These are phyloP conservation scores for Trichoderma gracile DNA, from an alignment of 2,329 filamentous ascomycete genomes.

Conservation along the genomic window DNA sequence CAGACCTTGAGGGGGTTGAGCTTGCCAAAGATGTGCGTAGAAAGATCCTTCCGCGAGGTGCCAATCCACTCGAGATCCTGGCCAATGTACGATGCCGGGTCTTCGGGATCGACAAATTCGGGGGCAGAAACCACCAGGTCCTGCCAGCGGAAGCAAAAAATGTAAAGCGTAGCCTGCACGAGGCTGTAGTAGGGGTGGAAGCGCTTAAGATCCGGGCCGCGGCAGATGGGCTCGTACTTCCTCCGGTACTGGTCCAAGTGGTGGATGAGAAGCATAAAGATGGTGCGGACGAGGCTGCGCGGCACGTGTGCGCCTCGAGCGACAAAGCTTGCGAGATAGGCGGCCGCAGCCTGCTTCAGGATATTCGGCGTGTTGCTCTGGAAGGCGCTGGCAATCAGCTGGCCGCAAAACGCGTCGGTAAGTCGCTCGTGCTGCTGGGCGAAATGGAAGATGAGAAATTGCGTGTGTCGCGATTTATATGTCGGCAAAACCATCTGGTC, in stretches of 20 bases:
- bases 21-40: slow-evolving; percentile 77
- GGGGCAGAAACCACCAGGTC: slow-evolving; percentile 71
- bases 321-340: slow-evolving; percentile 93
- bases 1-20: slow-evolving; percentile 96
- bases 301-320: slow-evolving; percentile 84
- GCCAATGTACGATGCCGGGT: slow-evolving; percentile 60
- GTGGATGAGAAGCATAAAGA: slow-evolving; percentile 75
- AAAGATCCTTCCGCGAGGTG: slow-evolving; percentile 71
- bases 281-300: slow-evolving; percentile 72
- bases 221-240: slow-evolving; percentile 71
- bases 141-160: slow-evolving; percentile 97
- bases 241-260: slow-evolving; percentile 76
- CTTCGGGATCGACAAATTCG: slow-evolving; percentile 62
- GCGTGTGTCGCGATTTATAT: slow-evolving; percentile 87
- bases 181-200: slow-evolving; percentile 86
- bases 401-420: slow-evolving; percentile 79
- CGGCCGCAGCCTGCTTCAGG: slow-evolving; percentile 78
- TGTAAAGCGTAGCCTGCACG: slow-evolving; percentile 87
- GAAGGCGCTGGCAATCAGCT: slow-evolving; percentile 55
- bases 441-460: slow-evolving; percentile 96
- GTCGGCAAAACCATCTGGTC: slow-evolving; percentile 84
- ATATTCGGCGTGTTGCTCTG: slow-evolving; percentile 69
- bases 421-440: slow-evolving; percentile 78
- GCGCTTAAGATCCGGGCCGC: slow-evolving; percentile 79
- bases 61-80: slow-evolving; percentile 78